Base-by-base conservation (phyloP, 331 rosid species). In the Acacia pycnantha region DNA sequence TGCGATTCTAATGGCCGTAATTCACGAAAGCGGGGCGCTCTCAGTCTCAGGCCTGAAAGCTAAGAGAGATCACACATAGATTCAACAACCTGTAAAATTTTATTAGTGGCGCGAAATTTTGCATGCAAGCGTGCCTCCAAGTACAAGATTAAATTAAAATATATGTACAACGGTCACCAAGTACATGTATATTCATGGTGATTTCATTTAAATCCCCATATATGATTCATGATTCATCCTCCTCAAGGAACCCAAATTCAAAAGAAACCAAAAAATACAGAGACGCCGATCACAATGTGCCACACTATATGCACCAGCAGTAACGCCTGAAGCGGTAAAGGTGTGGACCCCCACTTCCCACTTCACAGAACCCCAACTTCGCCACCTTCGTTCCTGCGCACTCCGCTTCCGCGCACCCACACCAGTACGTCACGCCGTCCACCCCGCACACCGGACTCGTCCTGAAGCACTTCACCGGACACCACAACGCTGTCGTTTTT, bases 371-470 rank as follows among this genome's bases (percentile, higher is more conserved):
- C 0, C 99, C 97, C 68, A 90, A 41, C 37, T 88, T 95, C 41
- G 88, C 92, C 4, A 93, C 99, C 37, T 88, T 82, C 1, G 77
- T 86, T 1, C 98, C 94, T 8, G 94, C 89, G 71, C 98, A 95
- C 1, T 89, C 88, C 0, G 98, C 98, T 29, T 93, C 99, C 2
- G 90, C 86, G 79, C 98, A 95, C 4, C 99, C 99, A 37, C 98
- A 93, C 99, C 98, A 95, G 79, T 95, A 95, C 18, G 97, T 93
- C 5, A 92, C 87, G 59, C 97, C 97, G 81, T 93, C 91, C 1
- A 72, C 91, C 12, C 98, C 97, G 73, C 99, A 95, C 4, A 93
- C 99, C 1, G 97, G 98, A 24, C 91, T 90, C 5, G 98, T 77
- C 4, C 91, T 83, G 51, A 95, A 95, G 88, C 99, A 95, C 48